Evolutionary conservation across 257 asterid species (phyloP).

Genomic region (Solanum pinnatisectum): DNA sequence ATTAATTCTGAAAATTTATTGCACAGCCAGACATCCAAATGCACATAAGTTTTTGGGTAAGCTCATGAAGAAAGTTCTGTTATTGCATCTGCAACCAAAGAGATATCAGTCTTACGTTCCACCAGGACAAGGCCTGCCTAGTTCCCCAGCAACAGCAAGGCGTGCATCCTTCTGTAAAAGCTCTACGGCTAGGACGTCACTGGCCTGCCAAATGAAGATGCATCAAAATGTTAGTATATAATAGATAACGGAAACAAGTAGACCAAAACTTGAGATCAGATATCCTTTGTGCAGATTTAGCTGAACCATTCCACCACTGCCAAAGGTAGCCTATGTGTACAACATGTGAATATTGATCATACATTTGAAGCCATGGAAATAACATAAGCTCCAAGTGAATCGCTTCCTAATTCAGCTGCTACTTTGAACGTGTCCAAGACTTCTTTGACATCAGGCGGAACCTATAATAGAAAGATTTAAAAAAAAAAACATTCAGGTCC

Average conservation of each 20-base stretch:
- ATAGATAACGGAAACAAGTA: background rate
- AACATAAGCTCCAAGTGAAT: constrained; percentile 94
- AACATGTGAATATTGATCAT: constrained; percentile 6
- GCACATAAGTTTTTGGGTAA: background rate
- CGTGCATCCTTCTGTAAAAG: constrained; percentile 94
- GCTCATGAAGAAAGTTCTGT: background rate
- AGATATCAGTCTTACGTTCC: constrained; percentile 53
- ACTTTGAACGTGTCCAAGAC: constrained; percentile 91
- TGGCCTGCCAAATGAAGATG: constrained; percentile 55
- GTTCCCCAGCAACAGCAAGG: constrained; percentile 70
- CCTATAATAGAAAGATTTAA: constrained; percentile 25
- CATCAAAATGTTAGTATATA: background rate
- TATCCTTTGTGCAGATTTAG: background rate
- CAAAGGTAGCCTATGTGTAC: background rate
- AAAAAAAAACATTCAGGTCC: background rate
- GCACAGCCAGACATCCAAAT: background rate
- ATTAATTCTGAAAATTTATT: background rate
- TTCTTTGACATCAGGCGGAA: constrained; percentile 79
- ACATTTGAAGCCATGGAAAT: constrained; percentile 97
- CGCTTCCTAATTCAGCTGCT: constrained; percentile 91
- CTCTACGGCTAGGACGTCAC: constrained; percentile 99
- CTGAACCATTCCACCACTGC: background rate
- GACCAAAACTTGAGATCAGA: background rate
- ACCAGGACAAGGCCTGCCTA: constrained; percentile 68
- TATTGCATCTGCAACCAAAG: background rate